Percentiles rank a stretch among this genome's conserved stretches.
phyloP scores from a whole-genome alignment of 805 yeast genomes.

The Suhomyces prunicola region DNA sequence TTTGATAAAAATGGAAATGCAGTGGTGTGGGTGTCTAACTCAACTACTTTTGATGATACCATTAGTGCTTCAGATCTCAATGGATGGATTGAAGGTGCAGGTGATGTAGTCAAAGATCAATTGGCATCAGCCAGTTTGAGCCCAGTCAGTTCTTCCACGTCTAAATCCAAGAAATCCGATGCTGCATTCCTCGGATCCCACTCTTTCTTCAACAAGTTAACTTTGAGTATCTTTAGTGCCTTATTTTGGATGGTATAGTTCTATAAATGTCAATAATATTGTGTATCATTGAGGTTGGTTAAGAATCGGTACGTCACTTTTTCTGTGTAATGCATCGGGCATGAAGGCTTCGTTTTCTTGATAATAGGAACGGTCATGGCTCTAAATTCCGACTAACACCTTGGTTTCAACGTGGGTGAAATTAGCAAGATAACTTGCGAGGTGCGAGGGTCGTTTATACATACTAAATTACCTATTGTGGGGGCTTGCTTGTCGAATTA shows the following conservation, averaged over 20 bases:
- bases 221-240: constrained; percentile 7
- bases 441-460: not conserved
- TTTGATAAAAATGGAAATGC: constrained; percentile 61
- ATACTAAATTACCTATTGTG: not conserved
- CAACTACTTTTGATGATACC: constrained; percentile 46
- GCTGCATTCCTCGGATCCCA: constrained; percentile 11
- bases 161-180: constrained; percentile 23
- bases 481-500: not conserved
- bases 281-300: not conserved
- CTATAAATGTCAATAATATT: not conserved
- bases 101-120: constrained; percentile 20
- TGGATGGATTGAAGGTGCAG: constrained; percentile 43
- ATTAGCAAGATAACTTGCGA: not conserved
- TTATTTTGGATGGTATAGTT: constrained; percentile 7
- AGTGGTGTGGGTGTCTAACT: constrained; percentile 57
- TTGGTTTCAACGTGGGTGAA: not conserved
- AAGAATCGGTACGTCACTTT: not conserved
- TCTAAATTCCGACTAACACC: not conserved
- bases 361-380: not conserved
- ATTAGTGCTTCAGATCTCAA: constrained; percentile 44
- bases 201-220: constrained; percentile 8
- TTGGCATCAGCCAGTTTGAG: constrained; percentile 25
- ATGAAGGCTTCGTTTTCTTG: not conserved
- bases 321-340: not conserved
- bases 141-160: constrained; percentile 14